phyloP scores from a whole-genome alignment of 495 filamentous ascomycete species.

The Amphirosellinia nigrospora region DNA sequence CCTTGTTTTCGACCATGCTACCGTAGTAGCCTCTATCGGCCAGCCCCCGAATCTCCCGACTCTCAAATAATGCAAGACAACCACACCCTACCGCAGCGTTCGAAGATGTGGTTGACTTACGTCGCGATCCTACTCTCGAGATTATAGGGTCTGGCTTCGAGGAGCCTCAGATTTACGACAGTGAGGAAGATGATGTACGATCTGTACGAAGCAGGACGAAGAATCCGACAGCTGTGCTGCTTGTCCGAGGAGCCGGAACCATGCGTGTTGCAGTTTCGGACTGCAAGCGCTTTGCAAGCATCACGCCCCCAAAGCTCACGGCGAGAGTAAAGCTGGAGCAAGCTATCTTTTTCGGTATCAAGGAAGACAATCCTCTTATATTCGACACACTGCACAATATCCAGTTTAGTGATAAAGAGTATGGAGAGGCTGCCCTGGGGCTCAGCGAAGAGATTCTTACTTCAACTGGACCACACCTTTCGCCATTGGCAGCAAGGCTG shows the following conservation, averaged over 20 bases:
- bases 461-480: slow-evolving; percentile 74
- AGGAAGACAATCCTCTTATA: slow-evolving; percentile 79
- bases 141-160: slow-evolving; percentile 68
- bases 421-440: slow-evolving; percentile 76
- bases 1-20: slow-evolving; percentile 74
- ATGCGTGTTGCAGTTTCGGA: slow-evolving; percentile 70
- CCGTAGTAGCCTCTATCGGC: slow-evolving; percentile 75
- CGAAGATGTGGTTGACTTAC: slow-evolving; percentile 84
- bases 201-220: slow-evolving; percentile 58
- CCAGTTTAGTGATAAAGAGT: slow-evolving; percentile 68
- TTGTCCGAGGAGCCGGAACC: slow-evolving; percentile 82
- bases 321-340: slow-evolving; percentile 91
- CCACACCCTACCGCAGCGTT: slow-evolving; percentile 64
- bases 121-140: slow-evolving; percentile 65
- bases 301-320: slow-evolving; percentile 62
- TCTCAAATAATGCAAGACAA: slow-evolving; percentile 72
- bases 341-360: slow-evolving; percentile 87
- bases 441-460: slow-evolving; percentile 83
- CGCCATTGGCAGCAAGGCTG: slow-evolving; percentile 71
- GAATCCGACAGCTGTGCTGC: slow-evolving; percentile 69
- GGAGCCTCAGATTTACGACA: slow-evolving; percentile 50
- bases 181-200: slow-evolving; percentile 49
- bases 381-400: slow-evolving; percentile 69
- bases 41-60: slow-evolving; percentile 66
- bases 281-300: slow-evolving; percentile 55